These are phyloP conservation scores for Cornus florida DNA, from an alignment of 148 eudicot genomes.

Conservation along the genomic window DNA sequence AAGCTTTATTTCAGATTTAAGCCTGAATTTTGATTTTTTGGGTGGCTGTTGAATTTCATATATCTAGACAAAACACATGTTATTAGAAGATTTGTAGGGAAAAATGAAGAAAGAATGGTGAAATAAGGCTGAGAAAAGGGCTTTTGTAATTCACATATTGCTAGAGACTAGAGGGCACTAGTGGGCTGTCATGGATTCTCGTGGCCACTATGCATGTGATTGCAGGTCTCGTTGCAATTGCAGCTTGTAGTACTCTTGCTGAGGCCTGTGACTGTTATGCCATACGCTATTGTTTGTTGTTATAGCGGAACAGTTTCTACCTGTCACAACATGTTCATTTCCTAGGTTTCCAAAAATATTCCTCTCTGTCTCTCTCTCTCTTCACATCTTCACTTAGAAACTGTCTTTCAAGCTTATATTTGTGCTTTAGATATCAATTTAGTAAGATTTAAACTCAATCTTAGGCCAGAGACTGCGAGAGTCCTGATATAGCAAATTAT, in stretches of 20 bases:
- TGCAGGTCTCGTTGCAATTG: neutral
- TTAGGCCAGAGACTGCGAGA: neutral
- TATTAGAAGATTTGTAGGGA: neutral
- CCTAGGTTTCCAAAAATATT: too few species aligned
- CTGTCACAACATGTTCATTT: too few species aligned
- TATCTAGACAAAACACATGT: too few species aligned
- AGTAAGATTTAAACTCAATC: neutral
- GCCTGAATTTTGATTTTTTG: too few species aligned
- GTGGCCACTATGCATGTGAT: neutral
- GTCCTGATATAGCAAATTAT: neutral
- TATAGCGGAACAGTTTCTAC: too few species aligned
- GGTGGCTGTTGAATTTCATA: too few species aligned
- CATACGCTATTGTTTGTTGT: too few species aligned
- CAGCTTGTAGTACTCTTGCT: neutral
- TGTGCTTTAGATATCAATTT: neutral
- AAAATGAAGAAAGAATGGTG: neutral
- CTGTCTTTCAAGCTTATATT: neutral
- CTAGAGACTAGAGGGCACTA: neutral
- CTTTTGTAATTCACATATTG: neutral
- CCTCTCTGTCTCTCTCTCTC: too few species aligned
- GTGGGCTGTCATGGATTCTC: neutral
- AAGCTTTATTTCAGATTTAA: too few species aligned
- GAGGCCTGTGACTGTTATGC: too few species aligned
- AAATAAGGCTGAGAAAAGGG: neutral
- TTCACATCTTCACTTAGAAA: too few species aligned